Evolutionary conservation across 1,139 yeast species (phyloP).

Genomic region (Diutina mesorugosa): DNA sequence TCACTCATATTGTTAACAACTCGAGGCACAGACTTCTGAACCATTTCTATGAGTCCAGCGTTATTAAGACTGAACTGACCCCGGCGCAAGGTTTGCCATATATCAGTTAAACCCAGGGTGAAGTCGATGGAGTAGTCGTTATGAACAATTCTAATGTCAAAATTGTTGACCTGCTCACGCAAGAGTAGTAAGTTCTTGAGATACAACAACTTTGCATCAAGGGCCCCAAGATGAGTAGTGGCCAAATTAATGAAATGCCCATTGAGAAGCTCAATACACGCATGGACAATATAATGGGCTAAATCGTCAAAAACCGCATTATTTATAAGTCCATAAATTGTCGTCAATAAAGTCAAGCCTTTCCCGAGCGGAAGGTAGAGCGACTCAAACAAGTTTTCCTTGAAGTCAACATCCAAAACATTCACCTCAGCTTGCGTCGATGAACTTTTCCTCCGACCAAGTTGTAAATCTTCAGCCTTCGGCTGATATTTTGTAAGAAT

Average conservation of each 20-base stretch:
- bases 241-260: conserved; percentile 34
- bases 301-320: conserved; percentile 75
- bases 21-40: conserved; percentile 63
- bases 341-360: conserved; percentile 60
- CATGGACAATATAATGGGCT: conserved; percentile 79
- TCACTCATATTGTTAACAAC: conserved; percentile 82
- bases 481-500: conserved; percentile 59
- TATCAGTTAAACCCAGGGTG: conserved; percentile 52
- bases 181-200: conserved; percentile 62
- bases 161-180: conserved; percentile 58
- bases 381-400: conserved; percentile 30
- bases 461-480: conserved; percentile 49
- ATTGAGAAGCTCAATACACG: conserved; percentile 49
- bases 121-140: conserved; percentile 71
- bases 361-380: conserved; percentile 67
- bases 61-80: conserved; percentile 20
- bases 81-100: conserved; percentile 32
- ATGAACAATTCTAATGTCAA: conserved; percentile 69
- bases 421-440: conserved; percentile 2
- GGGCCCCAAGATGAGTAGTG: conserved; percentile 24
- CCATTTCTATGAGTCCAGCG: conserved; percentile 41
- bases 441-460: conserved; percentile 34
- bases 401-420: conserved; percentile 19
- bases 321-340: conserved; percentile 68
- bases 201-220: conserved; percentile 55